Percentiles rank a stretch among this genome's conserved stretches.
Conservation (phyloP, 768 basidiomycete genomes). For the Naganishia kalamii region DNA sequence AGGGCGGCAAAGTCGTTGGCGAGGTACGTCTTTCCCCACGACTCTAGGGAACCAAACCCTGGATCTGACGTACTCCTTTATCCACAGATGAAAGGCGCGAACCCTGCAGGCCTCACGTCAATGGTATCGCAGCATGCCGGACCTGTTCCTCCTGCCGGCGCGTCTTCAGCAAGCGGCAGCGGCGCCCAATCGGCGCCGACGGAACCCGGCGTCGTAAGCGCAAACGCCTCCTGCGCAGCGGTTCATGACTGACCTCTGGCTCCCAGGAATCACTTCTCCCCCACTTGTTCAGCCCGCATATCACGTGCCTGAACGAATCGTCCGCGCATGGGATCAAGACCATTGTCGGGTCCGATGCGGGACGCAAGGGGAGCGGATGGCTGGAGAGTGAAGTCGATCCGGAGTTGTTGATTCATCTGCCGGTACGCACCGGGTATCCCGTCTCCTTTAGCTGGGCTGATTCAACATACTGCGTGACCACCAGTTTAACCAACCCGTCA, state of each 20-base stretch:
- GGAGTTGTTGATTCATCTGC: constrained; percentile 42
- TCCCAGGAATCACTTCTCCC: constrained; percentile 39
- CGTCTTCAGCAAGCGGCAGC: constrained; percentile 22
- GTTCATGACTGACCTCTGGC: no score
- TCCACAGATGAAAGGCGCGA: constrained; percentile 42
- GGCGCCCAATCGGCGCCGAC: constrained; percentile 23
- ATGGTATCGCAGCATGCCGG: constrained; percentile 42
- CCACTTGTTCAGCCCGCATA: constrained; percentile 38
- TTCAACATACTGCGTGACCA: background rate
- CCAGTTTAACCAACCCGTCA: constrained; percentile 42
- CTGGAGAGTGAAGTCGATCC: constrained; percentile 47
- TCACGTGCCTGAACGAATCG: constrained; percentile 46
- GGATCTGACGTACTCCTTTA: background rate
- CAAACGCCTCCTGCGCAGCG: background rate
- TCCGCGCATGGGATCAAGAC: constrained; percentile 39
- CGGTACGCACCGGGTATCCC: constrained; percentile 20
- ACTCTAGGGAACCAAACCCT: background rate
- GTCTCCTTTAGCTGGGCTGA: background rate
- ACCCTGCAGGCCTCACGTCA: constrained; percentile 39
- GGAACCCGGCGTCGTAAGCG: constrained; percentile 21
- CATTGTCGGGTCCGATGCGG: constrained; percentile 39
- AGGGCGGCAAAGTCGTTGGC: constrained; percentile 42
- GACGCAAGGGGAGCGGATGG: constrained; percentile 37
- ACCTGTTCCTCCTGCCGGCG: constrained; percentile 31
- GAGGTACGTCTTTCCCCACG: constrained; percentile 33